Evolutionary conservation across 352 stramenopile genomes (phyloP).

Genomic region (Globisporangium spinosum): DNA sequence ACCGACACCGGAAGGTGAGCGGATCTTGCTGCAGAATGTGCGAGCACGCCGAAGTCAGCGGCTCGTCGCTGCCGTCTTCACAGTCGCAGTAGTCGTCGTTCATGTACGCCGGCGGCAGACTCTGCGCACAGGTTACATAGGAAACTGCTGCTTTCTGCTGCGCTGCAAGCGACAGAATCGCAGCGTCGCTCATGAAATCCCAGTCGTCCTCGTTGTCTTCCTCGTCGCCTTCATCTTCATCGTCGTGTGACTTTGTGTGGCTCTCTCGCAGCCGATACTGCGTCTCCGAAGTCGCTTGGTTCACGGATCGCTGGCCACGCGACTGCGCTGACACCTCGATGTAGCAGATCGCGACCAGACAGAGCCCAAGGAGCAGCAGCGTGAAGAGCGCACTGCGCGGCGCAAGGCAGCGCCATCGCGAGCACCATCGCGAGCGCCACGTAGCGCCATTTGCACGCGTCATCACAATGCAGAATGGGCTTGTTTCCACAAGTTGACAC

Average conservation of each 20-base stretch:
- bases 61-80: slow-evolving; percentile 88
- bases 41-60: slow-evolving; percentile 74
- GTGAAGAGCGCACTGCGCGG: slow-evolving; percentile 9
- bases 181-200: slow-evolving; percentile 60
- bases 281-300: background rate
- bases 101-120: slow-evolving; percentile 36
- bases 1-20: slow-evolving; percentile 37
- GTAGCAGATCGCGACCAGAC: background rate
- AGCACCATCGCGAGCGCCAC: slow-evolving; percentile 13
- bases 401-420: background rate
- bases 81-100: slow-evolving; percentile 96
- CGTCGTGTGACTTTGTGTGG: slow-evolving; percentile 7
- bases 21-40: slow-evolving; percentile 25
- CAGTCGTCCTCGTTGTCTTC: slow-evolving; percentile 49
- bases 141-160: slow-evolving; percentile 11
- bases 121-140: slow-evolving; percentile 28
- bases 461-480: background rate
- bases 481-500: background rate
- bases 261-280: background rate
- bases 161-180: slow-evolving; percentile 28
- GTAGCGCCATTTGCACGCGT: slow-evolving; percentile 1
- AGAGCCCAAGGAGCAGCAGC: slow-evolving; percentile 2
- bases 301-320: background rate
- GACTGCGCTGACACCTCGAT: background rate
- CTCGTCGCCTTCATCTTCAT: slow-evolving; percentile 39